A percentile compares a stretch with the other conserved stretches of the same genome.
phyloP scores from a whole-genome alignment of 495 filamentous ascomycete species.

The Xylaria scruposa region DNA sequence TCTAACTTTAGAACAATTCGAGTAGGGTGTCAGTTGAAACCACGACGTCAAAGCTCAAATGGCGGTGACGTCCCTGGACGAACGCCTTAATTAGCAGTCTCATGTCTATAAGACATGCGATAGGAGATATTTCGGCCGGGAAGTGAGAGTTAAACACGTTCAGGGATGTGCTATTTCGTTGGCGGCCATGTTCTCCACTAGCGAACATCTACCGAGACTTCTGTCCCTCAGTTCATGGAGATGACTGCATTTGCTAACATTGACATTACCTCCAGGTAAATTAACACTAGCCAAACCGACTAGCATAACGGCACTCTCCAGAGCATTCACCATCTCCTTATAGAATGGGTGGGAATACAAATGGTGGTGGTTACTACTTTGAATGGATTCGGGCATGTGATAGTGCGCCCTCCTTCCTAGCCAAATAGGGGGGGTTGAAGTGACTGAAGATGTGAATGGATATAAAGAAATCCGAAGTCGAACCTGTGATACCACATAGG shows the following conservation, averaged over 20 bases:
- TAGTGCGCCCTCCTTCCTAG: not conserved
- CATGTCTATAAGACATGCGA: not conserved
- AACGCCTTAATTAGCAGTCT: not conserved
- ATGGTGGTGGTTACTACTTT: not conserved
- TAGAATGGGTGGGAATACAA: not conserved
- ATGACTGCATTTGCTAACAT: not conserved
- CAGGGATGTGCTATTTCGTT: not conserved
- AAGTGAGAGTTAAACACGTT: not conserved
- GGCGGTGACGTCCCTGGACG: not conserved
- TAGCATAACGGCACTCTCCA: not conserved
- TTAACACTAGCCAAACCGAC: not conserved
- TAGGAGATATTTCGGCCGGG: not conserved
- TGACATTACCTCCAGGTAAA: not conserved
- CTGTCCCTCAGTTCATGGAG: not conserved
- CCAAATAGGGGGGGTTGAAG: not conserved
- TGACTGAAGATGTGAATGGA: not conserved
- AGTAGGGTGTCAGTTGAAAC: not conserved
- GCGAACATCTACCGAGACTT: not conserved
- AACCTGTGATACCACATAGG: not conserved
- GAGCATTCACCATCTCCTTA: not conserved
- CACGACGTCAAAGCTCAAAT: not conserved
- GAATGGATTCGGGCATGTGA: not conserved
- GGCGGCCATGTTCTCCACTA: not conserved
- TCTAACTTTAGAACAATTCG: slow-evolving; percentile 13
- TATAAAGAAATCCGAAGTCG: not conserved